Evolutionary conservation across 192 early-diverging fungal species (phyloP).

Genomic region (Gryganskiella cystojenkinii): DNA sequence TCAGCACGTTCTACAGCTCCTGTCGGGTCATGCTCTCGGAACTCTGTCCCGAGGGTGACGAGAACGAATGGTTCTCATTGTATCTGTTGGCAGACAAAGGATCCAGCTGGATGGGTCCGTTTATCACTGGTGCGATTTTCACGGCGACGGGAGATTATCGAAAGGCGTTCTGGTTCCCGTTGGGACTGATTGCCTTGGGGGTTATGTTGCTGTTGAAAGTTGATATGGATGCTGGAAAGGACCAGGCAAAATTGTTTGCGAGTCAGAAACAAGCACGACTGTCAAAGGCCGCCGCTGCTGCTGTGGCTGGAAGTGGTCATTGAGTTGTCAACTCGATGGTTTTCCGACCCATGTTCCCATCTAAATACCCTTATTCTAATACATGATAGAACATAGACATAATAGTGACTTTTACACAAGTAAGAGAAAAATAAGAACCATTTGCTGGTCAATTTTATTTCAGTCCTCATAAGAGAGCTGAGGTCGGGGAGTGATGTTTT

Average conservation of each 20-base stretch:
- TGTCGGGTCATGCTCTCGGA: conserved; percentile 66
- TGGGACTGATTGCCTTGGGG: conserved; percentile 56
- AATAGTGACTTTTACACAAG: too few species aligned
- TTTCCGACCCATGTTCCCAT: too few species aligned
- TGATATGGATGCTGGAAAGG: conserved; percentile 62
- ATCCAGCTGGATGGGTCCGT: conserved; percentile 31
- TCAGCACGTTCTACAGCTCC: conserved; percentile 57
- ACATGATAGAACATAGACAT: too few species aligned
- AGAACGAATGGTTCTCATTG: conserved; percentile 56
- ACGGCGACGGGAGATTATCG: conserved; percentile 54
- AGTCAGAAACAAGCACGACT: conserved; percentile 25
- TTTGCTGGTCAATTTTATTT: too few species aligned
- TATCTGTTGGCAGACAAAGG: conserved; percentile 3
- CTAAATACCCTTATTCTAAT: too few species aligned
- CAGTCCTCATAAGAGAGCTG: too few species aligned
- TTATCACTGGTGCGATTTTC: conserved; percentile 49
- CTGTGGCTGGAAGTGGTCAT: too few species aligned
- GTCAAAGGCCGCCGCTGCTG: too few species aligned
- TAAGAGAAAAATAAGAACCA: not conserved
- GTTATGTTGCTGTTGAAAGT: conserved; percentile 50
- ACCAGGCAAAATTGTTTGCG: conserved; percentile 50
- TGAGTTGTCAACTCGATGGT: too few species aligned
- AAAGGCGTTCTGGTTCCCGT: conserved; percentile 60
- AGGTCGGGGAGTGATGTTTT: too few species aligned
- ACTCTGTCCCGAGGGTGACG: conserved; percentile 68